Conservation (phyloP, 192 early-diverging fungal species). For the Ambispora gerdemannii region DNA sequence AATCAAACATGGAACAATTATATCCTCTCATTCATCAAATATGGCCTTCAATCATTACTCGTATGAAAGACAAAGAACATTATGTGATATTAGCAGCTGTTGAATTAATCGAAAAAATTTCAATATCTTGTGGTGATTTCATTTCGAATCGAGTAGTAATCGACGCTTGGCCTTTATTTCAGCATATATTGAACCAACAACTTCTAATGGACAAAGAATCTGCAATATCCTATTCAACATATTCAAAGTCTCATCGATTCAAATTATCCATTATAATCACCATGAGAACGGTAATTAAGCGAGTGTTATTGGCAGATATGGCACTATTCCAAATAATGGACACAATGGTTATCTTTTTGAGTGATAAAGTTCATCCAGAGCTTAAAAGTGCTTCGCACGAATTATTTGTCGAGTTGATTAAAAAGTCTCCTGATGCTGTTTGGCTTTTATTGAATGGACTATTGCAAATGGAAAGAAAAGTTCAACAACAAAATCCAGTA, state of each 20-base stretch:
- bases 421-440: neutral
- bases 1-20: slow-evolving; percentile 39
- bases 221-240: neutral
- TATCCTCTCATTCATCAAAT: slow-evolving; percentile 46
- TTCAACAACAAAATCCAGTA: too few species aligned
- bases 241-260: slow-evolving; percentile 5
- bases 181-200: slow-evolving; percentile 28
- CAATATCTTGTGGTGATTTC: slow-evolving; percentile 40
- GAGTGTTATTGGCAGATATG: neutral
- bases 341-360: slow-evolving; percentile 8
- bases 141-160: slow-evolving; percentile 35
- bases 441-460: slow-evolving; percentile 21
- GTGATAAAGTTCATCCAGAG: slow-evolving; percentile 8
- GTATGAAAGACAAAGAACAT: slow-evolving; percentile 37
- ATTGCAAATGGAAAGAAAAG: too few species aligned
- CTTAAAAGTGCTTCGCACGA: slow-evolving; percentile 4
- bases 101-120: slow-evolving; percentile 34
- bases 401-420: slow-evolving; percentile 6
- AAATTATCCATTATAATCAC: slow-evolving; percentile 16
- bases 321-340: slow-evolving; percentile 22
- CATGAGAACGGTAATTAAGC: neutral
- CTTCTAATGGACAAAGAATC: slow-evolving; percentile 3
- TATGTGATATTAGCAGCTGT: slow-evolving; percentile 39
- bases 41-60: slow-evolving; percentile 49
- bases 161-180: slow-evolving; percentile 44